Evolutionary conservation across 2,329 filamentous ascomycete genomes (phyloP), one percentile per base, ranked within the genome.

Genomic region (Beauveria medogensis): DNA sequence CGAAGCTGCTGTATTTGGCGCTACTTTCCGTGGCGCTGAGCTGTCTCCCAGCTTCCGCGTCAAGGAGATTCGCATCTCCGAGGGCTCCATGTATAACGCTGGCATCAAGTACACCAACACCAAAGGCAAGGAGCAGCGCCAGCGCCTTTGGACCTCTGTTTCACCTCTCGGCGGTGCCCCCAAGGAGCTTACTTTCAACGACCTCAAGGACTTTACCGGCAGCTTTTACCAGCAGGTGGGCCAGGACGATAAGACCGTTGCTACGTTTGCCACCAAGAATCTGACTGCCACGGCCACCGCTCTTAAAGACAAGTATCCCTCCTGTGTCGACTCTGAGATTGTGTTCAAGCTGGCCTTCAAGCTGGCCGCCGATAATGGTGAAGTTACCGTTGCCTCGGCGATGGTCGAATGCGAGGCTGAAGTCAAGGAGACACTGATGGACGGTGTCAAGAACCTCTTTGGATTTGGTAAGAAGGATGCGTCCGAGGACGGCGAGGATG

Each of bases 41-140:
- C 82, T 99, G 62, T 97, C 91, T 75, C 92, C 93, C 46, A 93
- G 90, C 72, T 99, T 99, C 85, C 88, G 92, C 64, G 94, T 99
- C 71, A 99, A 97, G 81, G 94, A 97, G 71, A 99, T 99, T 66
- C 83, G 90, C 62, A 85, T 90, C 56, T 82, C 80, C n/a, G 94
- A 99, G 68, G 85, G 83, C 24, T 83, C 90, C 47, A 81, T 81
- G 48, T 97, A 94, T 71, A 79, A 86, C 2, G 82, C 89, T 30
- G 86, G 86, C 61, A 82, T 96, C 68, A 89, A 88, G 72, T 96
- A 91, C 84, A 84, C 78, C 43, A 79, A 78, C 63, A 80, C 84
- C 61, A 85, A 89, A 64, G 82, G 84, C 46, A 90, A 93, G 77
- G 78, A 84, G 56, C 84, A 87, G 69, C 85, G 87, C 67, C 91